Evolutionary conservation across 2,329 filamentous ascomycete species (phyloP), one percentile per base, ranked within the genome.

Genomic region (Arachnomyces sp.): DNA sequence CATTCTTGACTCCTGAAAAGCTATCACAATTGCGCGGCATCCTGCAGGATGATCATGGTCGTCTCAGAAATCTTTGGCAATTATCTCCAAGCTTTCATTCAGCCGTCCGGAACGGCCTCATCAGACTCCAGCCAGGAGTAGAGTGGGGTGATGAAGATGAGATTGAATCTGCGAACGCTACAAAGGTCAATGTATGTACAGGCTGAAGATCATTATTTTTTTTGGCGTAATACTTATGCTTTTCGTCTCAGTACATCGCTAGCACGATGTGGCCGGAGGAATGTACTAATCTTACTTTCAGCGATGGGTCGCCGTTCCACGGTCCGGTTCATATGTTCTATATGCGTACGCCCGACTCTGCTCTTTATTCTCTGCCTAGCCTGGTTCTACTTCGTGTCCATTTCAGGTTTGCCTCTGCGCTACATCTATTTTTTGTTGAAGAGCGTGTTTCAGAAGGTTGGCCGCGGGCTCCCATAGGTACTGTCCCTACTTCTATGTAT

Each of bases 361-460:
- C 35, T 17, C 32, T 34, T 15, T 40, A 42, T 28, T 29, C 28
- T n/a, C 31, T 36, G 7, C 45, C 45, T 13, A 36, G 15, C 28
- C n/a, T 28, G 31, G 39, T 42, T 34, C 34, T 48, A 8, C 39
- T 46, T 36, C 28, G 33, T 12, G 34, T 42, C 18, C 43, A 48
- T 32, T 42, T 15, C n/a, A 34, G 44, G 29, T 39, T 48, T 28
- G 37, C 45, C 17, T 31, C 28, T 4, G 38, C 44, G 4, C 34
- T 47, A 3, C 43, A 47, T 18, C 36, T 43, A 25, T 47, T 45
- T 31, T 47, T 28, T 16, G 40, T 47, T 15, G 44, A 47, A n/a
- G 36, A 40, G 31, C 34, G 33, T 28, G 32, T 43, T 36, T 14
- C 42, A n/a, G 8, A 25, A 17, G 44, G 44, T 21, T 47, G 44